A percentile compares a stretch with the other conserved stretches of the same genome.
phyloP scores from a whole-genome alignment of 78 protist genomes.

The Dictyostelium purpureum region DNA sequence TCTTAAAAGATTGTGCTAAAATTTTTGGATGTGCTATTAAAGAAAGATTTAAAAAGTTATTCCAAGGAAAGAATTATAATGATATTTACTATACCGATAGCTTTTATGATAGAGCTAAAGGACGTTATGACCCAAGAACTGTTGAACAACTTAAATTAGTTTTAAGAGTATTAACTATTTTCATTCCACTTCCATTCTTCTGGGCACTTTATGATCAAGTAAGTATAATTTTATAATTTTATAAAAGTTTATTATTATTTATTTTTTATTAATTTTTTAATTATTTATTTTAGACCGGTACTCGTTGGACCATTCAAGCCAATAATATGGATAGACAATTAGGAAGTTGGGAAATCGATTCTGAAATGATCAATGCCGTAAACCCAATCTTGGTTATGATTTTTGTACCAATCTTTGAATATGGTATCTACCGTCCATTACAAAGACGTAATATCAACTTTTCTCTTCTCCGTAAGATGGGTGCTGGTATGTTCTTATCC shows the following conservation, averaged over 20 bases:
- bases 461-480: conserved; percentile 77
- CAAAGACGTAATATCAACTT: conserved; percentile 10
- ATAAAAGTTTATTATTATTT: no score
- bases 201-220: conserved; percentile 89
- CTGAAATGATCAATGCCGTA: conserved; percentile 80
- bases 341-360: conserved; percentile 14
- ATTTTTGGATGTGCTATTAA: conserved; percentile 20
- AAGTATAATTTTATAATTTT: no score
- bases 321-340: conserved; percentile 61
- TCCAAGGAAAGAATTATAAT: neutral
- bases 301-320: no score
- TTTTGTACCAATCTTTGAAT: conserved; percentile 85
- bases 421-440: conserved; percentile 72
- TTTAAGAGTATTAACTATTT: conserved; percentile 10
- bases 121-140: neutral
- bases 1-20: neutral
- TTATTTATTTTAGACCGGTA: no score
- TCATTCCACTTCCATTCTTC: conserved; percentile 81
- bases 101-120: conserved; percentile 59
- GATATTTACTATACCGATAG: neutral
- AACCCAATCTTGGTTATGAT: conserved; percentile 83
- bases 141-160: conserved; percentile 21
- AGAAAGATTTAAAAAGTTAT: conserved; percentile 9
- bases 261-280: no score
- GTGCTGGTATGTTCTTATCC: conserved; percentile 81